Evolutionary conservation across 2,329 filamentous ascomycete genomes (phyloP), one percentile per base, ranked within the genome.

Genomic region (Apiospora phragmitis): DNA sequence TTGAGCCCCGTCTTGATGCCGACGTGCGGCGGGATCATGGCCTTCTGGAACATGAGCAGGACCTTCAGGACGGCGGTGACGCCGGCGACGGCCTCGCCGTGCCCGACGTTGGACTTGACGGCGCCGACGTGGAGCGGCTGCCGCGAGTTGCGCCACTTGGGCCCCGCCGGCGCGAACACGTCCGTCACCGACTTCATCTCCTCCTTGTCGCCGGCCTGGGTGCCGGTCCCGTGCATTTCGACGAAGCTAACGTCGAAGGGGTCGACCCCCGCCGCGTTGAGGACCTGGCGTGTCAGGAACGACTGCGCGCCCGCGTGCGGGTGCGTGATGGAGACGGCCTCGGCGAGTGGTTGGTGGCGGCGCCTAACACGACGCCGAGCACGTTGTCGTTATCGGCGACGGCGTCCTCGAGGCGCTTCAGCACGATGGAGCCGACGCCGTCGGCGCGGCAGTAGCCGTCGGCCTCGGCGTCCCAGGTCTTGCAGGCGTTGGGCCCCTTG

Each of bases 171-270:
- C 62, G 87, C 89, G 74, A 92, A 92, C 8, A 88, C 83, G 47
- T 88, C 85, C 29, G 85, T 83, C 65, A 92, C 88, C 0, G 87
- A 90, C 2, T 85, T 84, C 85, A 91, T 90, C 78, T 93, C 91
- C 87, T 87, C 26, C 3, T 85, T 85, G 76, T 94, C 92, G 70
- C 91, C 92, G 43, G 90, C 91, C 76, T 93, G 90, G 0, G 91
- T 93, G 55, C 91, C 91, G 4, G 91, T 93, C 8, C 91, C 91
- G 77, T 93, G 91, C 84, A 92, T 88, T 77, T 93, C 91, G 9
- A 92, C 87, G 74, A 90, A 92, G 75, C 84, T 86, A 70, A 93
- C 85, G 68, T 91, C 76, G 72, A 74, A 76, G 11, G 67, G 80
- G 75, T 91, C 86, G 41, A 92, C 81, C 66, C 87, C 86, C 59